Base-by-base conservation (phyloP, 164 flowering plant species). In the Vitis labrusca region DNA sequence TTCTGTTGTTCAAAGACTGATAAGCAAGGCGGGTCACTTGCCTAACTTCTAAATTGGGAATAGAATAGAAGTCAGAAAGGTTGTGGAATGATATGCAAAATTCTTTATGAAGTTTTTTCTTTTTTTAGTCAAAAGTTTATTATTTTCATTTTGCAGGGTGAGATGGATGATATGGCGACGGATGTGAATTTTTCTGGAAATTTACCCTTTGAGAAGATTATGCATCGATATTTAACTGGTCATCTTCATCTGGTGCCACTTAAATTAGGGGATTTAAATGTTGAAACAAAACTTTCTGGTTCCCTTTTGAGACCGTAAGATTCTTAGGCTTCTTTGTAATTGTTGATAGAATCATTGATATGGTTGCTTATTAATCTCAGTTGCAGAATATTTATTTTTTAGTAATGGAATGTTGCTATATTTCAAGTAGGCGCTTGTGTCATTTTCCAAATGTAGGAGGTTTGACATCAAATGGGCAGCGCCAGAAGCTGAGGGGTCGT, bases 381-480 rank as follows among this genome's bases (percentile, higher is more conserved):
- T 8, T 44, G 1, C 15, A 51, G n/a, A 23, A 0, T 4, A 14
- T 60, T 44, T 13, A 67, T 30, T 53, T 50, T 49, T 19, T 29
- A 3, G 32, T 17, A 8, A 11, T 73, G 10, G 55, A 55, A 59
- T 12, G 62, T 47, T 53, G 32, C 44, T 17, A 9, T 69, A 51
- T 9, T 62, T 58, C 32, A 50, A 63, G 48, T 55, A 59, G 12
- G 57, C 7, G 44, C 50, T 75, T 52, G 63, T 59, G 27, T 13
- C 37, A 14, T 49, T 14, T 56, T 77, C 71, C 71, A 50, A 53
- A 32, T 73, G 52, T 72, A 95, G 99, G 92, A 88, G 92, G 78
- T 95, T 95, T 86, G 98, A 95, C 71, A 89, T 95, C 74, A 95
- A 91, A 75, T 95, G 99, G 99, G 86, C 84, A 67, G 97, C 99